These are phyloP conservation scores for Mimosa pudica DNA, from an alignment of 306 rosid species.

Conservation along the genomic window DNA sequence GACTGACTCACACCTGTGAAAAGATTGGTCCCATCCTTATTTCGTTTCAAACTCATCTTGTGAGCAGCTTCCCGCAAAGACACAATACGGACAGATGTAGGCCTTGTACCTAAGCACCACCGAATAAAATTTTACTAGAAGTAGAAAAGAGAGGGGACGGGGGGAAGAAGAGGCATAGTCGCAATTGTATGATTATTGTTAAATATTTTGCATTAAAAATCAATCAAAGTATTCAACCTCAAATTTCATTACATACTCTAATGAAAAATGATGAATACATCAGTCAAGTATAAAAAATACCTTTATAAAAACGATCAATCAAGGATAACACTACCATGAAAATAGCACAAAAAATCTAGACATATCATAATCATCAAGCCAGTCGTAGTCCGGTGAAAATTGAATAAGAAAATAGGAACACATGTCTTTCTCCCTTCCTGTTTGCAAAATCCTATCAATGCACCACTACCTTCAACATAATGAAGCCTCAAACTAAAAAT, in stretches of 20 bases:
- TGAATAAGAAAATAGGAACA: background rate
- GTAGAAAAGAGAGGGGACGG: background rate
- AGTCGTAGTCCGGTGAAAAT: background rate
- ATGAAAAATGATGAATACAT: conserved; percentile 3
- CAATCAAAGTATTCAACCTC: conserved; percentile 1
- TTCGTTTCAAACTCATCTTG: conserved; percentile 37
- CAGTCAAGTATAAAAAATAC: background rate
- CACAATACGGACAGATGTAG: conserved; percentile 51
- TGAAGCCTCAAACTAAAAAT: background rate
- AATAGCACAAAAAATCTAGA: background rate
- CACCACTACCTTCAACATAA: background rate
- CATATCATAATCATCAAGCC: background rate
- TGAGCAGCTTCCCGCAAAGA: conserved; percentile 59
- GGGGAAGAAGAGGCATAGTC: background rate
- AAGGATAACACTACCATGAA: background rate
- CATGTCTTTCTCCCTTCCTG: background rate
- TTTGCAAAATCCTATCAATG: background rate
- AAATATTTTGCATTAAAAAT: background rate
- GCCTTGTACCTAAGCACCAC: conserved; percentile 51
- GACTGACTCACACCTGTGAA: conserved; percentile 29
- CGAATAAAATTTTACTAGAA: conserved; percentile 13
- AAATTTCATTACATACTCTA: conserved; percentile 12
- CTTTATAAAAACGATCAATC: background rate
- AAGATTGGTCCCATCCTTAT: conserved; percentile 36
- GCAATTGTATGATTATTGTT: background rate